phyloP scores from a whole-genome alignment of 2,329 filamentous ascomycete genomes.

The Neopestalotiopsis rosae region DNA sequence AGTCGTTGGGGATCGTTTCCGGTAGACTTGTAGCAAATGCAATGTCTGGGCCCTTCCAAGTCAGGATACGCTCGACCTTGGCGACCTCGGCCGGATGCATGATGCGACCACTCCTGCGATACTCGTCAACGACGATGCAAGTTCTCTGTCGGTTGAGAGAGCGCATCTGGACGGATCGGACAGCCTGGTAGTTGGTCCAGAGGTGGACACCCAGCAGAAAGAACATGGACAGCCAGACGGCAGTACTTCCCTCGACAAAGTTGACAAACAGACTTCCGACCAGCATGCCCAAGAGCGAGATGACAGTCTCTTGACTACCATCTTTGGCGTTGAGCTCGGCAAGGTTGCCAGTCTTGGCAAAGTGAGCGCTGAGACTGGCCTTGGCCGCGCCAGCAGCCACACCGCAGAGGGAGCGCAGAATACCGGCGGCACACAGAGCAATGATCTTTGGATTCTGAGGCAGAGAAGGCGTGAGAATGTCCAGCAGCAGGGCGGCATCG shows the following conservation, averaged over 20 bases:
- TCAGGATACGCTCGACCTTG: constrained; percentile 68
- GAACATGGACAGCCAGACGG: constrained; percentile 78
- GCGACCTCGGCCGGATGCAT: constrained; percentile 72
- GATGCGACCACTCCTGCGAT: constrained; percentile 54
- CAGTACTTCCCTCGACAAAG: constrained; percentile 69
- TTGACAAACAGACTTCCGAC: constrained; percentile 83
- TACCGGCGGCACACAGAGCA: constrained; percentile 55
- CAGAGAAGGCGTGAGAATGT: constrained; percentile 79
- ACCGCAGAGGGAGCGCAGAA: constrained; percentile 73
- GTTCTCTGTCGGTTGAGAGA: constrained; percentile 87
- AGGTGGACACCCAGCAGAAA: constrained; percentile 78
- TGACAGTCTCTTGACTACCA: constrained; percentile 92
- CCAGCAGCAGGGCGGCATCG: constrained; percentile 84
- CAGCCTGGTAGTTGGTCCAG: constrained; percentile 84
- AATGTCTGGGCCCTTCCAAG: constrained; percentile 50
- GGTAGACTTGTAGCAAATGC: constrained; percentile 42
- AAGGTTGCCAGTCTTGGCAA: constrained; percentile 84
- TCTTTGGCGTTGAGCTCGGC: constrained; percentile 91
- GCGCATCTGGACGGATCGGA: constrained; percentile 81
- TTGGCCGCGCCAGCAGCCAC: constrained; percentile 91
- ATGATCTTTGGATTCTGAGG: constrained; percentile 57
- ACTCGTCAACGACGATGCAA: constrained; percentile 73
- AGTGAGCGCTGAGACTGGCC: constrained; percentile 89
- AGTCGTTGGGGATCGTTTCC: not conserved
- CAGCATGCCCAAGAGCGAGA: constrained; percentile 87